Conservation (phyloP, 176 grass and related monocot genomes). For the Cenchrus purpureus region DNA sequence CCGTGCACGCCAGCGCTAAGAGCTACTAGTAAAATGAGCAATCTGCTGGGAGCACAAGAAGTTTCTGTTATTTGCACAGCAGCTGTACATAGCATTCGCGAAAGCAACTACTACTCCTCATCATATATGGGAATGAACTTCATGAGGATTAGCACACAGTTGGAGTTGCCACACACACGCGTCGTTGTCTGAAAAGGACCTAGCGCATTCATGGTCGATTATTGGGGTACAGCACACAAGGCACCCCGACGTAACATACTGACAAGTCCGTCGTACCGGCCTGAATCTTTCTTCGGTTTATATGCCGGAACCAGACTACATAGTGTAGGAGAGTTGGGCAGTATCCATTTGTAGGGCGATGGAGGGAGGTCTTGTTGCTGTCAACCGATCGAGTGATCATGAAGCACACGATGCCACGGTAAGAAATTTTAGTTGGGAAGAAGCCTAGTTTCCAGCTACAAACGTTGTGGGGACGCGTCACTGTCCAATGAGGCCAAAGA, state of each 20-base stretch:
- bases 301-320: not conserved
- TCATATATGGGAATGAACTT: not conserved
- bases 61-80: not conserved
- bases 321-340: not conserved
- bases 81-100: not conserved
- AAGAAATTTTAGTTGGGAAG: not conserved
- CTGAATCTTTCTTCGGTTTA: constrained; percentile 2
- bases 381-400: not conserved
- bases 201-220: not conserved
- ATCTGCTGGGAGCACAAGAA: not conserved
- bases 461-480: not conserved
- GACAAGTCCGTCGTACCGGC: constrained; percentile 15
- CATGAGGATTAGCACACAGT: not conserved
- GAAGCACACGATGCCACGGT: not conserved
- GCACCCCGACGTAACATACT: not conserved
- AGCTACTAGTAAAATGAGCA: not conserved
- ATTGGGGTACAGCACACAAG: not conserved
- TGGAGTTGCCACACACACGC: not conserved
- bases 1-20: not conserved
- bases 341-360: not conserved
- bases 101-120: not conserved
- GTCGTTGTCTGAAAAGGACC: constrained; percentile 14
- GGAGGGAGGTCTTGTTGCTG: constrained; percentile 6
- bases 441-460: not conserved
- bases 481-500: not conserved